These are phyloP conservation scores for Vaucheria bursata DNA, from an alignment of 352 stramenopile genomes.

Conservation along the genomic window DNA sequence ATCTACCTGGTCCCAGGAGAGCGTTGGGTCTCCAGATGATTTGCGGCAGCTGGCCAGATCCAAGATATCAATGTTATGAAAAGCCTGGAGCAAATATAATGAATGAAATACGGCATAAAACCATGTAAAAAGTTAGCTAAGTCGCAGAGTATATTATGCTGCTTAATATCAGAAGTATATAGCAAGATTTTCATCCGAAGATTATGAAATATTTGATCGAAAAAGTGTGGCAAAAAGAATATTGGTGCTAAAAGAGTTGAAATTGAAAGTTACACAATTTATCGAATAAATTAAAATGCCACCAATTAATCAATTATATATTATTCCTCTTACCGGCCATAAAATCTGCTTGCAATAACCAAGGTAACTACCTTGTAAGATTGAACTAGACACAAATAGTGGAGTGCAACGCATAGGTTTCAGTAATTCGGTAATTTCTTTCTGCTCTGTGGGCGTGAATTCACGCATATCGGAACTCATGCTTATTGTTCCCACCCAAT, in stretches of 20 bases:
- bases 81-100: slow-evolving; percentile 20
- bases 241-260: too few species aligned
- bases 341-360: slow-evolving; percentile 96
- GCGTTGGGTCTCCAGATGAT: slow-evolving; percentile 28
- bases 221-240: too few species aligned
- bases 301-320: too few species aligned
- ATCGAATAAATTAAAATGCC: too few species aligned
- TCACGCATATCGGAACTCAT: slow-evolving; percentile 49
- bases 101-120: too few species aligned
- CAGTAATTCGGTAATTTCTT: slow-evolving; percentile 67
- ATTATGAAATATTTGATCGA: too few species aligned
- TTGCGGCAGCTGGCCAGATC: slow-evolving; percentile 39
- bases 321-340: slow-evolving; percentile 64
- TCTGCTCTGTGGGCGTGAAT: slow-evolving; percentile 68
- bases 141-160: too few species aligned
- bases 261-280: too few species aligned
- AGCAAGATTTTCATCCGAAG: too few species aligned
- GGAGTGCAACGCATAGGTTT: slow-evolving; percentile 87
- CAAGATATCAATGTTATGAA: slow-evolving; percentile 43
- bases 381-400: slow-evolving; percentile 80
- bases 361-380: slow-evolving; percentile 80
- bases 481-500: slow-evolving; percentile 51
- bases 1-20: slow-evolving; percentile 28
- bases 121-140: too few species aligned
- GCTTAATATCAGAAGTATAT: too few species aligned